Evolutionary conservation across 2,329 filamentous ascomycete species (phyloP), one percentile per base, ranked within the genome.

Genomic region (Phoma sp.): DNA sequence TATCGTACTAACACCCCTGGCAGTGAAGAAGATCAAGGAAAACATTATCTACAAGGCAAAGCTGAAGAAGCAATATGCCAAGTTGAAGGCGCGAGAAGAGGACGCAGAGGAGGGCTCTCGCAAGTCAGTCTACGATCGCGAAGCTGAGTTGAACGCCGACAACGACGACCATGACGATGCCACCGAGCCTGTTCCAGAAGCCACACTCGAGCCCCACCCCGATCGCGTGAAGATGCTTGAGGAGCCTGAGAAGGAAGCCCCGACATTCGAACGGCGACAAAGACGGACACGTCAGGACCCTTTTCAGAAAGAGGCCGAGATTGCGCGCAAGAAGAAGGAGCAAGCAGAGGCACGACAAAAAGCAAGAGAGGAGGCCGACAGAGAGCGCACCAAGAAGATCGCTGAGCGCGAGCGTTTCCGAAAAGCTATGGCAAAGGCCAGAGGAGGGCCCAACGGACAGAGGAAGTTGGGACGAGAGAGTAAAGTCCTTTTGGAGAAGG

Each of bases 1-100:
- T 18, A 4, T 1, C 3, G 35, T 51, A 24, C 42, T 65, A 44
- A 62, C 44, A 39, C 8, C 18, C 8, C 14, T 9, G 14, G 32
- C 67, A 93, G 90, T 90, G 53, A 86, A 90, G 75, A 93, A 93
- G 76, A 95, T 96, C 70, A 98, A 98, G 77, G 84, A 89, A 61
- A 86, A 90, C 62, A 80, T 96, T 51, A 97, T 98, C 67, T 86
- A 92, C 75, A 96, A 95, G 74, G 92, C 93, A 57, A 96, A 97
- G 76, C 82, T 96, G 59, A 95, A 93, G 77, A 96, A 96, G 76
- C 85, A 89, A 37, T 97, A 96, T 72, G 89, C 89, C 59, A 97
- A 96, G 76, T 80, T 96, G 60, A 93, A 93, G 75, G 86, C 86
- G 36, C 78, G 79, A 41, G 81, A 85, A 70, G 73, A 79, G 35